phyloP scores from a whole-genome alignment of 2,329 filamentous ascomycete species.

The Calonectria pteridis region DNA sequence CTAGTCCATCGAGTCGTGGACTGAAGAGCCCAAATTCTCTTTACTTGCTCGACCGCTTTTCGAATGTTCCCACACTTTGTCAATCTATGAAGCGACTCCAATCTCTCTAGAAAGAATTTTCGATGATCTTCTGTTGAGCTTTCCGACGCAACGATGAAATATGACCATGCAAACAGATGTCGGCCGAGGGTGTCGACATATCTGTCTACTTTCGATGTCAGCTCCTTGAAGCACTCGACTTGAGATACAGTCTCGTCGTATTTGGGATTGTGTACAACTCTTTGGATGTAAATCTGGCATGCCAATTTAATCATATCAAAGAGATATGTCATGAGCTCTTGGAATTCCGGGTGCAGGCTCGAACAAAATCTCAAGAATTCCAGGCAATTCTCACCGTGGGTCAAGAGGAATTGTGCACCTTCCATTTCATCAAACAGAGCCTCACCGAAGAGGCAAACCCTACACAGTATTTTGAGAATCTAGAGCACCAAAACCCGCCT shows the following conservation, averaged over 20 bases:
- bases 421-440: slow-evolving; percentile 18
- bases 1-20: slow-evolving; percentile 13
- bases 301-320: slow-evolving; percentile 24
- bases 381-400: slow-evolving; percentile 14
- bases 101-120: slow-evolving; percentile 1
- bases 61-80: slow-evolving; percentile 13
- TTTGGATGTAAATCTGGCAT: slow-evolving; percentile 21
- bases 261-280: slow-evolving; percentile 7
- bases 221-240: slow-evolving; percentile 11
- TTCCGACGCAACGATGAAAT: slow-evolving; percentile 24
- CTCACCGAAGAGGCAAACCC: slow-evolving; percentile 23
- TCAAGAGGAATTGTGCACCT: slow-evolving; percentile 17
- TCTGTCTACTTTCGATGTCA: slow-evolving; percentile 12
- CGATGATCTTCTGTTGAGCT: slow-evolving; percentile 10
- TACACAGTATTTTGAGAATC: neutral
- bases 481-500: neutral
- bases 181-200: slow-evolving; percentile 15
- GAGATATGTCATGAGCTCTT: slow-evolving; percentile 20
- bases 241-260: slow-evolving; percentile 2
- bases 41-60: slow-evolving; percentile 14
- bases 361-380: slow-evolving; percentile 27
- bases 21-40: slow-evolving; percentile 19
- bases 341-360: slow-evolving; percentile 13
- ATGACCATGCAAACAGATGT: slow-evolving; percentile 23
- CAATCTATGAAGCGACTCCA: neutral